These are phyloP conservation scores for Leonotis leonurus DNA, from an alignment of 257 asterid species.

Conservation along the genomic window DNA sequence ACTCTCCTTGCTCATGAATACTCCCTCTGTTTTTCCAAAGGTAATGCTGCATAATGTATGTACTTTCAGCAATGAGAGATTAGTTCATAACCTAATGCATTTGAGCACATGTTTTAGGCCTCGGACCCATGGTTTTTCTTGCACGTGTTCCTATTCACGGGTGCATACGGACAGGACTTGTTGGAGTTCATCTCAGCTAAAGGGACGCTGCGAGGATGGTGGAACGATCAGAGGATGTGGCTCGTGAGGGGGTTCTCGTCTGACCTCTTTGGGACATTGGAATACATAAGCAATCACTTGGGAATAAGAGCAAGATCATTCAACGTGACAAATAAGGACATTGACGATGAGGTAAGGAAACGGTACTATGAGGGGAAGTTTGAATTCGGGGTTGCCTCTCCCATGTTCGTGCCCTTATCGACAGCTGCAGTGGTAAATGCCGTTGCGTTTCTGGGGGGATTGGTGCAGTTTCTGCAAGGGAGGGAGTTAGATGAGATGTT, in stretches of 20 bases:
- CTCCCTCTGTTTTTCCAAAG: conserved; percentile 63
- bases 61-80: neutral
- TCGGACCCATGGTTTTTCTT: conserved; percentile 49
- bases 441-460: conserved; percentile 27
- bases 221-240: conserved; percentile 90
- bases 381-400: conserved; percentile 57
- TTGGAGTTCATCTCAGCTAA: conserved; percentile 38
- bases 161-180: conserved; percentile 66
- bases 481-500: conserved; percentile 18
- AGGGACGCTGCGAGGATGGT: conserved; percentile 57
- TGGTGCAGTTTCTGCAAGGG: conserved; percentile 14
- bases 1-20: conserved; percentile 34
- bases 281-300: conserved; percentile 37
- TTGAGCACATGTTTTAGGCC: conserved; percentile 26
- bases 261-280: conserved; percentile 41
- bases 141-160: conserved; percentile 44
- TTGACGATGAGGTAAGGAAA: conserved; percentile 39
- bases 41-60: too few species aligned
- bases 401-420: conserved; percentile 57
- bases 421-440: conserved; percentile 42
- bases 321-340: conserved; percentile 58
- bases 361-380: conserved; percentile 52
- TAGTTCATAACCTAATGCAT: neutral
- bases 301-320: conserved; percentile 55
- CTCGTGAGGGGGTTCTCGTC: conserved; percentile 46